phyloP scores from a whole-genome alignment of 306 rosid genomes.

The Cucumis cinereus region DNA sequence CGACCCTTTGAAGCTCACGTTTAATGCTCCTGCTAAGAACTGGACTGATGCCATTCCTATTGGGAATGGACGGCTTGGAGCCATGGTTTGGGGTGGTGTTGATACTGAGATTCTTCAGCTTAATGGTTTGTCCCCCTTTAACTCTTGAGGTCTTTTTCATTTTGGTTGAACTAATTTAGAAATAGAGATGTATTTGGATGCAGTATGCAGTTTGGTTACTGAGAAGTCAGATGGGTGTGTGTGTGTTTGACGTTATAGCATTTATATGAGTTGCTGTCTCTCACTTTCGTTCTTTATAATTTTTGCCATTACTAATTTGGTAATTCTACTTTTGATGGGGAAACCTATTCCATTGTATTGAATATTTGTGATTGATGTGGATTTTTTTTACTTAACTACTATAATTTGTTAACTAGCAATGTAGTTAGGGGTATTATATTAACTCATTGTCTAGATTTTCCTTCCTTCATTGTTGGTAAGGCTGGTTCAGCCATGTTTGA shows the following conservation, averaged over 20 bases:
- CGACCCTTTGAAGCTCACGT: slow-evolving; percentile 54
- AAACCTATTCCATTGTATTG: not conserved
- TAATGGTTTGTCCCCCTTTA: slow-evolving; percentile 37
- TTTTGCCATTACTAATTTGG: not conserved
- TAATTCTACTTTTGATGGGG: not conserved
- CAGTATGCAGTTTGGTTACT: not conserved
- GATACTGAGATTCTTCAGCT: slow-evolving; percentile 65
- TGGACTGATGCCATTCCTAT: slow-evolving; percentile 90
- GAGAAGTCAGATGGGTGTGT: not conserved
- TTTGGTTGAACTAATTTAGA: not conserved
- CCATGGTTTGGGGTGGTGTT: slow-evolving; percentile 89
- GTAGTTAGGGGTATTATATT: not conserved
- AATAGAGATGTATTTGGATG: not conserved
- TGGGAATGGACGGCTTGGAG: slow-evolving; percentile 92
- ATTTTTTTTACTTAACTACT: not conserved
- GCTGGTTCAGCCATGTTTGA: not conserved
- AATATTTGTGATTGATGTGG: not conserved
- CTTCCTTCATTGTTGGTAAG: not conserved
- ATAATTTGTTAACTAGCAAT: not conserved
- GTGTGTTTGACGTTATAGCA: not conserved
- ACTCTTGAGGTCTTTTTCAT: not conserved
- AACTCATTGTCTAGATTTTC: not conserved
- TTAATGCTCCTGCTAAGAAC: slow-evolving; percentile 46
- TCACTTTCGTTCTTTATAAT: not conserved
- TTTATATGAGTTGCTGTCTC: not conserved